Evolutionary conservation across 2,329 filamentous ascomycete species (phyloP).

Genomic region (Aspergillus caelatus): DNA sequence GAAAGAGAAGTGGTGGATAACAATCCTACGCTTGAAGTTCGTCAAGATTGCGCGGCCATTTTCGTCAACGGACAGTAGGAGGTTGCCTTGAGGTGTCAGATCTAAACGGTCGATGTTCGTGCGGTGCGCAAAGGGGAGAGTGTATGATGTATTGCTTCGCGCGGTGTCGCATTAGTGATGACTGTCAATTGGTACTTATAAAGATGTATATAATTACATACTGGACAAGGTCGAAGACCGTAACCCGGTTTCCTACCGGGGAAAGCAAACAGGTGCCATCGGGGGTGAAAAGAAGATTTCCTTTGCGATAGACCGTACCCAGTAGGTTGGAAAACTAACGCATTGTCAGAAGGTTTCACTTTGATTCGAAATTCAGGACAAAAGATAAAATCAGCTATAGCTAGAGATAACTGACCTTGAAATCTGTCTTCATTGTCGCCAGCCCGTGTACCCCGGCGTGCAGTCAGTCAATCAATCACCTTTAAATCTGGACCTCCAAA

Average conservation of each 20-base stretch:
- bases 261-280: conserved; percentile 96
- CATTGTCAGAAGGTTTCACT: not conserved
- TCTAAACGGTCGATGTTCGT: conserved; percentile 89
- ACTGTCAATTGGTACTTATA: not conserved
- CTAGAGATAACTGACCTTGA: conserved; percentile 68
- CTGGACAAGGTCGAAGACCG: conserved; percentile 96
- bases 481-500: conserved; percentile 17
- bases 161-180: conserved; percentile 9
- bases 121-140: conserved; percentile 77
- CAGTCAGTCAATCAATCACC: conserved; percentile 24
- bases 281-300: conserved; percentile 93
- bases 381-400: not conserved
- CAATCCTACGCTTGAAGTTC: conserved; percentile 81
- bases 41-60: conserved; percentile 92
- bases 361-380: not conserved
- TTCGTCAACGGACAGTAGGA: conserved; percentile 90
- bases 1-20: conserved; percentile 96
- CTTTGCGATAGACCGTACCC: conserved; percentile 97
- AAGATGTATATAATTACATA: conserved; percentile 45
- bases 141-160: conserved; percentile 48
- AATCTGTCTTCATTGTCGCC: conserved; percentile 91
- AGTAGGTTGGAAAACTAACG: conserved; percentile 92
- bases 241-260: conserved; percentile 92
- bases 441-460: conserved; percentile 22
- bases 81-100: conserved; percentile 85